A percentile compares a stretch with the other conserved stretches of the same genome.
These are phyloP conservation scores for Nakataea oryzae DNA, from an alignment of 2,329 filamentous ascomycete genomes.

Conservation along the genomic window DNA sequence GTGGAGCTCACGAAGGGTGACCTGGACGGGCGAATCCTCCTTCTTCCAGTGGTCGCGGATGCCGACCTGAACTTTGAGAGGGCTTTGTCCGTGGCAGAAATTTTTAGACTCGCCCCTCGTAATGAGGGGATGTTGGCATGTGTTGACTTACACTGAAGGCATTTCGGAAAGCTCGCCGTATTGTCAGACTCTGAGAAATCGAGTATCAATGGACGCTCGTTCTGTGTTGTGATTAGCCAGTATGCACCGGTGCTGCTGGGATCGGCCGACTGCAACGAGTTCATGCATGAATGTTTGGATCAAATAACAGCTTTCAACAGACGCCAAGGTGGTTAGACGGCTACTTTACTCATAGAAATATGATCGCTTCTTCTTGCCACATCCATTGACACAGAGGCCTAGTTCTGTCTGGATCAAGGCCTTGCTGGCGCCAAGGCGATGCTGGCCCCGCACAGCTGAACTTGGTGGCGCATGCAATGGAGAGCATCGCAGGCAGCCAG, in stretches of 20 bases:
- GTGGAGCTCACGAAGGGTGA: constrained; percentile 18
- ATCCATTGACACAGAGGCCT: too few species aligned
- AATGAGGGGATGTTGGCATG: background rate
- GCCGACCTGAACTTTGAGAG: constrained; percentile 28
- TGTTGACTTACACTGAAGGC: background rate
- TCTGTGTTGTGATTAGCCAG: too few species aligned
- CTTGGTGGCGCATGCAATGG: background rate
- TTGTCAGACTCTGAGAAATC: too few species aligned
- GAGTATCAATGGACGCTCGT: too few species aligned
- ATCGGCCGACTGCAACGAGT: too few species aligned
- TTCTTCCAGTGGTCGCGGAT: constrained; percentile 33
- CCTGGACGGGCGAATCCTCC: constrained; percentile 20
- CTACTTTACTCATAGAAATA: background rate
- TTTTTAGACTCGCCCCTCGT: background rate
- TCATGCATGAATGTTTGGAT: too few species aligned
- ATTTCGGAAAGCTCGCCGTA: background rate
- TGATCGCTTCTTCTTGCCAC: background rate
- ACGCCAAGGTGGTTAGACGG: too few species aligned
- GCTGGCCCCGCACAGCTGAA: background rate
- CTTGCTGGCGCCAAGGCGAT: background rate
- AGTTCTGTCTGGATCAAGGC: too few species aligned
- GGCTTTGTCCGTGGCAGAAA: constrained; percentile 16
- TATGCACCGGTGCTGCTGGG: too few species aligned
- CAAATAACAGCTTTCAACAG: too few species aligned
- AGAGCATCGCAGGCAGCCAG: background rate